Conservation (phyloP, 2,329 filamentous ascomycete species). For the Ramichloridium luteum region DNA sequence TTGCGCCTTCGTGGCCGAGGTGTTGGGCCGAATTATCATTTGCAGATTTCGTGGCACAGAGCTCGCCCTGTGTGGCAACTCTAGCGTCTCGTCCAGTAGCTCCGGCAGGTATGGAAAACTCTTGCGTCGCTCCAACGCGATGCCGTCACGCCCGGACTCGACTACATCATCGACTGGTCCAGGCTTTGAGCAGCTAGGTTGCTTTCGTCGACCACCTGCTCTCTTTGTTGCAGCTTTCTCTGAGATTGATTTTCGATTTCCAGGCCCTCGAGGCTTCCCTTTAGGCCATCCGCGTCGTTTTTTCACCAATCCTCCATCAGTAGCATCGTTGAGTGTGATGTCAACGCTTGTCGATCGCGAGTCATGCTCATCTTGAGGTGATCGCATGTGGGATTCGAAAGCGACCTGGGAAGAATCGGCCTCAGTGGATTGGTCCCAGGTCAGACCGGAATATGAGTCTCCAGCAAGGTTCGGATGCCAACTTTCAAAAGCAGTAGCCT, state of each 20-base stretch:
- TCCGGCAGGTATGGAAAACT: no score
- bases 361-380: conserved; percentile 21
- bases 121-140: neutral
- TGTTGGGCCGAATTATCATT: conserved; percentile 16
- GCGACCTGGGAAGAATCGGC: no score
- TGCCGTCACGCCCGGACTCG: neutral
- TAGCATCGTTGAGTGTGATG: conserved; percentile 12
- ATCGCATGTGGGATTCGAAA: no score
- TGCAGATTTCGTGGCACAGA: conserved; percentile 20
- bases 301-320: conserved; percentile 12
- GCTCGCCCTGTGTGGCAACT: no score
- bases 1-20: conserved; percentile 16
- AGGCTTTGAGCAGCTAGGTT: conserved; percentile 13
- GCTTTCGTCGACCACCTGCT: conserved; percentile 23
- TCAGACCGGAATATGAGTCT: no score
- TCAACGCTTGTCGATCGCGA: conserved; percentile 17
- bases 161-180: neutral
- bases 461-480: no score
- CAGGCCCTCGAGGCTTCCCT: conserved; percentile 33
- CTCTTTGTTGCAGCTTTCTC: conserved; percentile 25
- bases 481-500: no score
- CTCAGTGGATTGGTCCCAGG: no score
- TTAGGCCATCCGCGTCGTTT: conserved; percentile 32
- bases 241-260: conserved; percentile 22
- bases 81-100: no score